Evolutionary conservation across 257 asterid genomes (phyloP), one percentile per base, ranked within the genome.

Genomic region (Cruciata laevipes): DNA sequence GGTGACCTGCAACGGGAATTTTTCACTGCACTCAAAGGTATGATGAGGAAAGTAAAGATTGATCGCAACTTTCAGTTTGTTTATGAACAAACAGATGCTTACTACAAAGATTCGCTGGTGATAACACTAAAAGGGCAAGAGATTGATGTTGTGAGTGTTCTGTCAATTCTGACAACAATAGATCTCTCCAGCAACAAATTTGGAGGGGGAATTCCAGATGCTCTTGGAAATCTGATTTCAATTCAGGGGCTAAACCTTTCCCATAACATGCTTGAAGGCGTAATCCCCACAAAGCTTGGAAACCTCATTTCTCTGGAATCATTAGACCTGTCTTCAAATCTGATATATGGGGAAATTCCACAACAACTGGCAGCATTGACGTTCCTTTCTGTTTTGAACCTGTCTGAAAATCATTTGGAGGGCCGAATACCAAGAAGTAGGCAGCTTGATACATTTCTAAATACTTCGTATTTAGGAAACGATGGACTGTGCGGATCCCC

Each of bases 311-410:
- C 7, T 20, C 57, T 82, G 16, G 83, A 79, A 74, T 47, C 76
- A 14, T 20, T 82, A 31, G 81, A 81, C 68, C 63, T 82, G 0
- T 67, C 78, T 5, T 74, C 68, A 17, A 79, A 76, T 42, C 68
- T 70, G 11, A 16, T 77, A 5, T 24, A 4, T 0, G 83, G 86
- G 61, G 64, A 55, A 27, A 76, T 82, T 42, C 83, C 83, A 0
- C 4, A 5, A 53, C 53, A 76, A 8, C 68, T 82, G 7, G 23
- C 66, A 14, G 53, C 25, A 6, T n/a, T 79, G 44, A 69, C 69
- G 6, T 72, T 31, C 60, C 70, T 82, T 10, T 18, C 77, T 1
- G 18, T 38, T 23, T 65, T 82, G 17, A 79, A 79, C 35, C 67
- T 82, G 11, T 76, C 82, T 0, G 2, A 67, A 31, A 74, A 82